Conservation (phyloP, 352 stramenopile species). For the Bremia lactucae region DNA sequence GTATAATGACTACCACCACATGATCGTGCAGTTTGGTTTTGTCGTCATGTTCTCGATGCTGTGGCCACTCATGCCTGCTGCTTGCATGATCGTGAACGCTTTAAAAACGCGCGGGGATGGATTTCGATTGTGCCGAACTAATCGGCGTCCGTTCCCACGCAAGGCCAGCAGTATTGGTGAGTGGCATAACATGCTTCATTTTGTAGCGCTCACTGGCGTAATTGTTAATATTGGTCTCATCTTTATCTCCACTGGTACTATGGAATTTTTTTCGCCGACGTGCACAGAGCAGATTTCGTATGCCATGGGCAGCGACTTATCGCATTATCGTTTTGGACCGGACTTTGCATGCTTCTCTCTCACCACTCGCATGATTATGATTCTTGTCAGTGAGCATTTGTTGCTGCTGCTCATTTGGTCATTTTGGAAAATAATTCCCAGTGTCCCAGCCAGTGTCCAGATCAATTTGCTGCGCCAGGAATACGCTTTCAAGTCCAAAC, state of each 20-base stretch:
- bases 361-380: slow-evolving; percentile 69
- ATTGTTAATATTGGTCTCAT: slow-evolving; percentile 69
- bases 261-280: slow-evolving; percentile 52
- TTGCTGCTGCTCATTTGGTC: slow-evolving; percentile 46
- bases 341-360: slow-evolving; percentile 69
- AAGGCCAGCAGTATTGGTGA: slow-evolving; percentile 66
- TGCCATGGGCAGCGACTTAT: slow-evolving; percentile 46
- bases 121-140: slow-evolving; percentile 61
- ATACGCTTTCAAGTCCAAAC: slow-evolving; percentile 59
- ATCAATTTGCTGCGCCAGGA: slow-evolving; percentile 60
- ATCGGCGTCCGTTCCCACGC: slow-evolving; percentile 60
- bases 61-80: slow-evolving; percentile 69
- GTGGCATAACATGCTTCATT: slow-evolving; percentile 60
- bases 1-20: slow-evolving; percentile 73
- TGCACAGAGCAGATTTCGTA: slow-evolving; percentile 45
- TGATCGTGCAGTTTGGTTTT: slow-evolving; percentile 77
- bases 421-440: slow-evolving; percentile 59
- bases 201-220: slow-evolving; percentile 54
- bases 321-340: slow-evolving; percentile 57
- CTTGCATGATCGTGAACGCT: slow-evolving; percentile 68
- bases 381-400: slow-evolving; percentile 62
- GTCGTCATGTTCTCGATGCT: slow-evolving; percentile 84
- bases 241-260: slow-evolving; percentile 67
- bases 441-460: slow-evolving; percentile 46
- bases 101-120: slow-evolving; percentile 72